These are phyloP conservation scores for Malassezia arunalokei DNA, from an alignment of 1,284 basidiomycete genomes.

Conservation along the genomic window DNA sequence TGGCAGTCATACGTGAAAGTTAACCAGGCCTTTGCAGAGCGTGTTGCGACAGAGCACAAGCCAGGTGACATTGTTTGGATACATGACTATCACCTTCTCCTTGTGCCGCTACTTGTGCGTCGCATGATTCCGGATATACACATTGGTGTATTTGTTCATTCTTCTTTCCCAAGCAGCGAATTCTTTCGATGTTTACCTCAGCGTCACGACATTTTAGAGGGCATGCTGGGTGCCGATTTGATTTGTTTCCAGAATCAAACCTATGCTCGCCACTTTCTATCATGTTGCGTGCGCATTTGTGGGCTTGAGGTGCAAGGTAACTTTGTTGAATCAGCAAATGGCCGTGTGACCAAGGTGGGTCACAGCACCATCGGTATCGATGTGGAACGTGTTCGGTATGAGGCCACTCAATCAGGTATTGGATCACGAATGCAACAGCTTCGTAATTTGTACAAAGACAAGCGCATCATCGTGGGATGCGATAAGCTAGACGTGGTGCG, in stretches of 20 bases:
- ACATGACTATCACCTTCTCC: conserved; percentile 66
- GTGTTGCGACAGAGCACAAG: conserved; percentile 62
- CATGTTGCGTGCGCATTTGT: conserved; percentile 86
- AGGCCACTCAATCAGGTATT: conserved; percentile 69
- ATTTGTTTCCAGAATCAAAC: conserved; percentile 94
- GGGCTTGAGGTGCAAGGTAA: conserved; percentile 73
- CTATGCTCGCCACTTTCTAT: conserved; percentile 87
- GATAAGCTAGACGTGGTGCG: conserved; percentile 98
- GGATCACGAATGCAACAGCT: conserved; percentile 78
- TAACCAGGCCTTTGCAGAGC: conserved; percentile 71
- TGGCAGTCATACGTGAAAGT: conserved; percentile 75
- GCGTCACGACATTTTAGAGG: conserved; percentile 84
- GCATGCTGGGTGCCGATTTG: conserved; percentile 93
- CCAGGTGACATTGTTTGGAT: conserved; percentile 67
- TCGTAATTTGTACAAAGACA: conserved; percentile 74
- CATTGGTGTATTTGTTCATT: conserved; percentile 88
- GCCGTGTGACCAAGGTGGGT: conserved; percentile 69
- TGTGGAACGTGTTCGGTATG: conserved; percentile 71
- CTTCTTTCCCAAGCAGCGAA: conserved; percentile 91
- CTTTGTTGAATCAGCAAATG: conserved; percentile 76
- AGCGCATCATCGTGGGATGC: conserved; percentile 97
- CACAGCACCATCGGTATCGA: conserved; percentile 98
- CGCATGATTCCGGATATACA: conserved; percentile 60
- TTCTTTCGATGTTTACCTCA: conserved; percentile 80
- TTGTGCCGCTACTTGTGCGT: conserved; percentile 74